Percentiles rank a stretch among this genome's conserved stretches.
Conservation (phyloP, 352 stramenopile species). For the Phytopythium montanum region DNA sequence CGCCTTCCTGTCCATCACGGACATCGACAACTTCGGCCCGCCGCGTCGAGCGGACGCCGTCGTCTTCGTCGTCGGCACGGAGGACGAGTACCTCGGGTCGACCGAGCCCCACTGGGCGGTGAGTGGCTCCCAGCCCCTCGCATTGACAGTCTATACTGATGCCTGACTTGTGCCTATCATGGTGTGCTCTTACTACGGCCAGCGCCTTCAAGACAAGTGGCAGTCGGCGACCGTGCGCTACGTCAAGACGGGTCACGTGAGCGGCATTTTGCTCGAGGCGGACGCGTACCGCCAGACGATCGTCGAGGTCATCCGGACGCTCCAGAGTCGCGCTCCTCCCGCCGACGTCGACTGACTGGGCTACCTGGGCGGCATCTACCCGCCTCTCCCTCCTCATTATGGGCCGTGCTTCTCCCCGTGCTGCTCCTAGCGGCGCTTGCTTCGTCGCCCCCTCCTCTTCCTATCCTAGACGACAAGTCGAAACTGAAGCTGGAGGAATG, state of each 20-base stretch:
- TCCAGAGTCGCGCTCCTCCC: background rate
- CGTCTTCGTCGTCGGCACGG: constrained; percentile 70
- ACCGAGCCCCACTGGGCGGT: constrained; percentile 59
- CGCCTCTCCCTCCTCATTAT: background rate
- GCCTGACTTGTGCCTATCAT: background rate
- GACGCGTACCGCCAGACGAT: constrained; percentile 70
- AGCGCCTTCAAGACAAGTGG: constrained; percentile 62
- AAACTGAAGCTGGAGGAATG: background rate
- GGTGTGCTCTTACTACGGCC: background rate
- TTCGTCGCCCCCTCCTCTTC: background rate
- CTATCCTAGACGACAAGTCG: background rate
- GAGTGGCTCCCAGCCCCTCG: background rate
- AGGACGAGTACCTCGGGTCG: constrained; percentile 76
- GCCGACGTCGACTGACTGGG: background rate
- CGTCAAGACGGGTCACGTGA: constrained; percentile 74
- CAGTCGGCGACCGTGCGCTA: constrained; percentile 47
- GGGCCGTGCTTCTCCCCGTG: background rate
- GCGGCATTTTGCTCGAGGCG: constrained; percentile 71
- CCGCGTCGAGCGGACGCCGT: constrained; percentile 63
- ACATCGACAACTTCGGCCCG: constrained; percentile 78
- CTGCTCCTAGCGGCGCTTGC: background rate
- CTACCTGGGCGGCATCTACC: constrained; percentile 3
- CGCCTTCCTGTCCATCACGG: constrained; percentile 75
- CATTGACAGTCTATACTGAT: background rate
- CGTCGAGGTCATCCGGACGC: constrained; percentile 40